These are phyloP conservation scores for Gentiana straminea DNA, from an alignment of 257 asterid species.

Conservation along the genomic window DNA sequence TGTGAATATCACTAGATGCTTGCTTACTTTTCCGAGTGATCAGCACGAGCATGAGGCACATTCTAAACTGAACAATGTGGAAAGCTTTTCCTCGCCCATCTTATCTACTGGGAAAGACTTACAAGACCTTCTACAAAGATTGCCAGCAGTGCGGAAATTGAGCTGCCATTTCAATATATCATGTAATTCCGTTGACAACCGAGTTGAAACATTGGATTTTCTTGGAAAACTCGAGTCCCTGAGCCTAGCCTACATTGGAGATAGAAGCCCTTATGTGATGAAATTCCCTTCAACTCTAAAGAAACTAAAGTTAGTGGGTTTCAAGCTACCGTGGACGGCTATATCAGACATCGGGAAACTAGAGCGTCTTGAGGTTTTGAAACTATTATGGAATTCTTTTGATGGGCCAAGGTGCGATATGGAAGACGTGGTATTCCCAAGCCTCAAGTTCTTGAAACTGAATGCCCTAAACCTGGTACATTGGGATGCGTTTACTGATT, in stretches of 20 bases:
- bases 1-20: neutral
- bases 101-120: neutral
- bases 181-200: neutral
- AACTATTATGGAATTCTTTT: neutral
- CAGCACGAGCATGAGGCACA: neutral
- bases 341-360: conserved; percentile 5
- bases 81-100: neutral
- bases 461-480: neutral
- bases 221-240: neutral
- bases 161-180: neutral
- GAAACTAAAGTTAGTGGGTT: neutral
- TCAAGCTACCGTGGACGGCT: neutral
- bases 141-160: conserved; percentile 4
- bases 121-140: neutral
- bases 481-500: conserved; percentile 2
- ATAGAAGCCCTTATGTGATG: neutral
- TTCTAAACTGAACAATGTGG: neutral
- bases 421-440: conserved; percentile 5
- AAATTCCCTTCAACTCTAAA: neutral
- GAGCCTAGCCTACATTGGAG: neutral
- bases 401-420: conserved; percentile 6
- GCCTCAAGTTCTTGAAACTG: conserved; percentile 6
- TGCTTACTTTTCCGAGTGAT: neutral
- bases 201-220: neutral
- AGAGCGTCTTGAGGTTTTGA: conserved; percentile 7